A percentile compares a stretch with the other conserved stretches of the same genome.
These are phyloP conservation scores for Bipolaris bicolor DNA, from an alignment of 2,329 filamentous ascomycete species.

Conservation along the genomic window DNA sequence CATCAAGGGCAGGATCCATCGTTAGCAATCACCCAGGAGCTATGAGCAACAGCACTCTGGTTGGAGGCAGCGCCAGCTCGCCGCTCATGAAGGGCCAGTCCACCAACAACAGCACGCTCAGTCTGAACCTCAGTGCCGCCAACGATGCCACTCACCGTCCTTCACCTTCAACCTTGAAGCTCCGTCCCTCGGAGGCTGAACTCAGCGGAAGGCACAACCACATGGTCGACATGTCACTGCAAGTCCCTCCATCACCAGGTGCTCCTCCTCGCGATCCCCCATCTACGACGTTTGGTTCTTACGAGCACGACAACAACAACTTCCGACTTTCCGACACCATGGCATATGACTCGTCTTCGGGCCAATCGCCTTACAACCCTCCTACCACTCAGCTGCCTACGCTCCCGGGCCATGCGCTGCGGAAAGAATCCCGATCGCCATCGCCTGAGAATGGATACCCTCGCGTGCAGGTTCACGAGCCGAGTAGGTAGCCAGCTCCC, in stretches of 20 bases:
- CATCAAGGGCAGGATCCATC: conserved; percentile 44
- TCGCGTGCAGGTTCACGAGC: conserved; percentile 28
- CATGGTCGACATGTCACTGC: conserved; percentile 46
- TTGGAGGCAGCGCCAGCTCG: conserved; percentile 42
- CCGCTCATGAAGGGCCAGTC: conserved; percentile 42
- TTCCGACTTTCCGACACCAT: conserved; percentile 29
- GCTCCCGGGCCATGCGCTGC: conserved; percentile 28
- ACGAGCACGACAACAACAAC: conserved; percentile 37
- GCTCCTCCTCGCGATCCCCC: conserved; percentile 24
- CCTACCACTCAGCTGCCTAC: conserved; percentile 36
- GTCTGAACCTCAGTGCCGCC: conserved; percentile 35
- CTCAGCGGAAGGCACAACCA: conserved; percentile 45
- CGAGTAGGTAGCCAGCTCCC: conserved; percentile 42
- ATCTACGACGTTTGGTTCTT: conserved; percentile 36
- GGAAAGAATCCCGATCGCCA: conserved; percentile 31
- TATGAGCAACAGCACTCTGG: conserved; percentile 45
- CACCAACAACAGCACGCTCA: conserved; percentile 42
- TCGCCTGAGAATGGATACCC: conserved; percentile 27
- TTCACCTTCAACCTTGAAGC: conserved; percentile 35
- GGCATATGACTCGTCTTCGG: conserved; percentile 36
- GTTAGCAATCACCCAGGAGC: conserved; percentile 27
- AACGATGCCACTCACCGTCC: conserved; percentile 30
- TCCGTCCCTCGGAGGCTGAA: conserved; percentile 47
- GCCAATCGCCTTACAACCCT: conserved; percentile 31
- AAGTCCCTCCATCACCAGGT: conserved; percentile 40